Evolutionary conservation across 179 eudicot species (phyloP), one percentile per base, ranked within the genome.

Genomic region (Spinacia oleracea): DNA sequence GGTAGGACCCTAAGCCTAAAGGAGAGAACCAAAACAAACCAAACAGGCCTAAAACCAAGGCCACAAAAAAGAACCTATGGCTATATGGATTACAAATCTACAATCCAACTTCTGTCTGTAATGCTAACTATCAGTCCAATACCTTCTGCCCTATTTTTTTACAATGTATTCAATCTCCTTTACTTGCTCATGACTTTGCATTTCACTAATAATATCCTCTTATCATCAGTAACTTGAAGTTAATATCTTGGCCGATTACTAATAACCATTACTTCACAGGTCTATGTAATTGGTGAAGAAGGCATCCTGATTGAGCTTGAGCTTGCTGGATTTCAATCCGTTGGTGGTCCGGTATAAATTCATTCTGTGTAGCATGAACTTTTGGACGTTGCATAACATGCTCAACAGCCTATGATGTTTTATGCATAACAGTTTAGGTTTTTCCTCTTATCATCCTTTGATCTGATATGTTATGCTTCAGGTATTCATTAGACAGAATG

Each of bases 271-370:
- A 55, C 73, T 56, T 45, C 60, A 60, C 84, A 94, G 98, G 92
- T 94, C 66, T 94, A 94, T 81, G 98, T 94, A 70, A 90, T 94
- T 84, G 98, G 98, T 58, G 98, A 93, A 84, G 98, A 94, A n/a
- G 98, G 98, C 72, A 94, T 94, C 81, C 86, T 91, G 81, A 90
- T 89, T 85, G 98, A 94, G 91, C 97, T 94, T 66, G 97, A 94
- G 81, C 91, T 94, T 58, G 98, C 98, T 63, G 98, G 98, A 74
- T 89, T 85, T 86, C 92, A 91, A 78, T 85, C 87, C 76, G 85
- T 94, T 77, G 98, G 98, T 77, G 98, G 98, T 34, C 98, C 97
- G 88, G 98, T 94, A 90, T 75, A 80, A 65, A 70, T 38, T 38
- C 40, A 18, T 67, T 73, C 70, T 69, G 31, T 35, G 20, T 62